Conservation (phyloP, 1,139 yeast species). For the Geotrichum bryndzae region DNA sequence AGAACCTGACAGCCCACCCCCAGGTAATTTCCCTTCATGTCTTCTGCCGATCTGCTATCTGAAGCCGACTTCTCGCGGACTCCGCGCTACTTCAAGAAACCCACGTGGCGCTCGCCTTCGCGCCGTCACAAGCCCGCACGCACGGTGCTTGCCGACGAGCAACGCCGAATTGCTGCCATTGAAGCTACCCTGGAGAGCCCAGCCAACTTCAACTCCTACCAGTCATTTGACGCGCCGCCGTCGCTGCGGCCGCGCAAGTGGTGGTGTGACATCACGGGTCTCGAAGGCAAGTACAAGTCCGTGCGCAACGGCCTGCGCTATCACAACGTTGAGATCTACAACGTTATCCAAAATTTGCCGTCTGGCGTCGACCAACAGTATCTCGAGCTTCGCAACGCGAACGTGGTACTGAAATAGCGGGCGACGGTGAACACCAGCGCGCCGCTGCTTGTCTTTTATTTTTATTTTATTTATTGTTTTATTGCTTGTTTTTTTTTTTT, state of each 20-base stretch:
- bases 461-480: background rate
- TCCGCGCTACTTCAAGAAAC: constrained; percentile 48
- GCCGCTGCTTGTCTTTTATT: background rate
- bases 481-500: background rate
- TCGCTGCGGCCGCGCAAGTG: constrained; percentile 72
- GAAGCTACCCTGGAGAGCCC: constrained; percentile 5
- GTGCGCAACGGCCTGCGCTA: constrained; percentile 75
- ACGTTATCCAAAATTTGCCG: constrained; percentile 70
- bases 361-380: constrained; percentile 94
- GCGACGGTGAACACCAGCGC: no score
- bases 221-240: constrained; percentile 75
- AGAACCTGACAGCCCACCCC: background rate
- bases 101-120: constrained; percentile 45
- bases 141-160: constrained; percentile 74
- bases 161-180: constrained; percentile 43
- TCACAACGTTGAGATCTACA: constrained; percentile 78
- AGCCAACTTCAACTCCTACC: constrained; percentile 20
- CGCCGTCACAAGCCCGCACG: constrained; percentile 71
- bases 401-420: constrained; percentile 60
- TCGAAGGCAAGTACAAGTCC: constrained; percentile 68
- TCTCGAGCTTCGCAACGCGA: constrained; percentile 79
- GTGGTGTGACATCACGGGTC: constrained; percentile 92
- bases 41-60: constrained; percentile 16
- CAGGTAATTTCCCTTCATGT: background rate
- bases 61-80: constrained; percentile 27